A percentile compares a stretch with the other conserved stretches of the same genome.
phyloP scores from a whole-genome alignment of 2,329 filamentous ascomycete genomes.

The Lasiodiplodia hormozganensis region DNA sequence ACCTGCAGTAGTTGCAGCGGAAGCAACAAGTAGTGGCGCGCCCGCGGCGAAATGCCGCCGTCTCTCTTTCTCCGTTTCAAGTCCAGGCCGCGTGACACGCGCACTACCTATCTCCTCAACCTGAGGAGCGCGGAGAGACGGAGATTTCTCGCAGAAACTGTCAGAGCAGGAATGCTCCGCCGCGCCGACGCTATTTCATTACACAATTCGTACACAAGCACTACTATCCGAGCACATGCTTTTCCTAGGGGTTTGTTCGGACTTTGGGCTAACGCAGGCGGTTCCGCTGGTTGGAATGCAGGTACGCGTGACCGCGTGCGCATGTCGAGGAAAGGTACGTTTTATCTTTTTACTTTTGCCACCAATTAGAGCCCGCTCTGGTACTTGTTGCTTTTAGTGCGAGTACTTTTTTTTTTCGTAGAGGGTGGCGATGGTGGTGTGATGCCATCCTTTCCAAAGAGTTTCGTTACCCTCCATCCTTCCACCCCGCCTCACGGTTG shows the following conservation, averaged over 20 bases:
- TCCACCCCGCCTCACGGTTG: not conserved
- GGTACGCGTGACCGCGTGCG: conserved; percentile 29
- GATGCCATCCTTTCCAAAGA: not conserved
- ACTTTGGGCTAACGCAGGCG: conserved; percentile 4
- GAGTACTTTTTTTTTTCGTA: not conserved
- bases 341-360: not conserved
- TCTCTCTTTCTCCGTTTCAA: not conserved
- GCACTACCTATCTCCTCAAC: not conserved
- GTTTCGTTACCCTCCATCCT: not conserved
- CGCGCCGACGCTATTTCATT: not conserved
- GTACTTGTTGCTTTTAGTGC: not conserved
- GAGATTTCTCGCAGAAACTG: conserved; percentile 18
- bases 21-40: not conserved
- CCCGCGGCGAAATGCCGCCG: not conserved
- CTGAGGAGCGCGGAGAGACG: not conserved
- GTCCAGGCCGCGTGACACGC: conserved; percentile 2
- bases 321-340: conserved; percentile 32
- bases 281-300: conserved; percentile 5
- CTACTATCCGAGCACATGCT: conserved; percentile 1
- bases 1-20: not conserved
- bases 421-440: not conserved
- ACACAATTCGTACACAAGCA: not conserved
- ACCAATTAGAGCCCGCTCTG: not conserved
- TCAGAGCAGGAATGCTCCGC: conserved; percentile 1
- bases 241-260: not conserved